Conservation (phyloP, 495 filamentous ascomycete genomes). For the Chlorociboria aeruginascens region DNA sequence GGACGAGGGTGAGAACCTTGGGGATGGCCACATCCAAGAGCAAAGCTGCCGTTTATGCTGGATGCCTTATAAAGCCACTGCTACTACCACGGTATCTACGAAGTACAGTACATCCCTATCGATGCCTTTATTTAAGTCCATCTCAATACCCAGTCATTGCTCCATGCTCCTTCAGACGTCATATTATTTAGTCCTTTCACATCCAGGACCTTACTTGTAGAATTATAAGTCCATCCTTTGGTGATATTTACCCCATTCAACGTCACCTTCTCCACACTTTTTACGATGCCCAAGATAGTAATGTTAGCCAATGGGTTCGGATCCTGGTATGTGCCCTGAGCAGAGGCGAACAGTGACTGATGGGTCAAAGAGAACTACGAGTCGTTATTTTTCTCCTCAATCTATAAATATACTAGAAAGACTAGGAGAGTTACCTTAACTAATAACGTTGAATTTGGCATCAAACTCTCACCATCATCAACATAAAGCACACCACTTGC, state of each 20-base stretch:
- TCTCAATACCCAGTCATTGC: slow-evolving; percentile 40
- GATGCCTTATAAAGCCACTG: too few species aligned
- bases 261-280: slow-evolving; percentile 1
- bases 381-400: slow-evolving; percentile 3
- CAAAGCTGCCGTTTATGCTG: too few species aligned
- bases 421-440: slow-evolving; percentile 35
- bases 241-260: slow-evolving; percentile 21
- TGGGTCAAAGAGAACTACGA: slow-evolving; percentile 36
- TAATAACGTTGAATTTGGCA: slow-evolving; percentile 59
- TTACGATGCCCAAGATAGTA: slow-evolving; percentile 50
- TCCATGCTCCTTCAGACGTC: slow-evolving; percentile 44
- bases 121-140: slow-evolving; percentile 29
- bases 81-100: too few species aligned
- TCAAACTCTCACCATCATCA: slow-evolving; percentile 71
- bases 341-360: slow-evolving; percentile 32
- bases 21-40: too few species aligned
- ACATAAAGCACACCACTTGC: slow-evolving; percentile 63
- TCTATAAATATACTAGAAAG: neutral
- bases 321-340: slow-evolving; percentile 45
- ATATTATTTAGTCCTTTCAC: slow-evolving; percentile 37
- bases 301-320: slow-evolving; percentile 50
- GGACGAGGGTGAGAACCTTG: too few species aligned
- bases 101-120: neutral
- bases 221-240: slow-evolving; percentile 36
- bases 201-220: slow-evolving; percentile 31